phyloP scores from a whole-genome alignment of 1,139 yeast genomes.

The Yamadazyma membranifaciens region DNA sequence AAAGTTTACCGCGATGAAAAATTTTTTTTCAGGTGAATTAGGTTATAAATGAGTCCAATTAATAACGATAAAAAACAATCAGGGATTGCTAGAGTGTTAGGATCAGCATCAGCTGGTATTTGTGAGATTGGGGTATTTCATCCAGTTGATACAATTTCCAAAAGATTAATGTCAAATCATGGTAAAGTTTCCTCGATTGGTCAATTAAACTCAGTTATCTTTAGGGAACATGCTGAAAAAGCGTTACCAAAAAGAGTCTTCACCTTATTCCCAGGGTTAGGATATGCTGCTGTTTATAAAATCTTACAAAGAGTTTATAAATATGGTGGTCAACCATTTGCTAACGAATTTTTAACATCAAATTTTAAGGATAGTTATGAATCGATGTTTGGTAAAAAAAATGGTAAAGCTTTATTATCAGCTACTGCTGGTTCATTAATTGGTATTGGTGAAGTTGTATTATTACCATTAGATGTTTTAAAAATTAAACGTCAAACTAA shows the following conservation, averaged over 20 bases:
- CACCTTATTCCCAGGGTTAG: conserved; percentile 95
- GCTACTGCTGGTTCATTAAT: conserved; percentile 97
- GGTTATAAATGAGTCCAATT: conserved; percentile 47
- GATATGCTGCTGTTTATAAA: conserved; percentile 97
- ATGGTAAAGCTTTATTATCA: conserved; percentile 93
- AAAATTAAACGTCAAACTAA: conserved; percentile 98
- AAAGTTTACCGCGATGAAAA: conserved; percentile 21
- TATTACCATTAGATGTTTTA: conserved; percentile 92
- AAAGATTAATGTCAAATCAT: conserved; percentile 95
- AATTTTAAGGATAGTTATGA: conserved; percentile 75
- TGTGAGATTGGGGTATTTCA: conserved; percentile 96
- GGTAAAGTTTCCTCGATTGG: conserved; percentile 61
- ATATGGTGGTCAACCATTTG: conserved; percentile 99
- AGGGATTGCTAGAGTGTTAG: conserved; percentile 86
- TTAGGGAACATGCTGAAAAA: conserved; percentile 76
- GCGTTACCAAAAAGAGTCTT: conserved; percentile 69
- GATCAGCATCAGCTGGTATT: conserved; percentile 97
- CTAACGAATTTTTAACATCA: conserved; percentile 81
- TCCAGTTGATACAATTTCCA: conserved; percentile 97
- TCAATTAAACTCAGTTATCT: conserved; percentile 81
- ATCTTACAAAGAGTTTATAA: conserved; percentile 96
- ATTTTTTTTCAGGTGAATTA: conserved; percentile 2
- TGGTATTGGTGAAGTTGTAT: conserved; percentile 96
- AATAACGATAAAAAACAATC: conserved; percentile 78
- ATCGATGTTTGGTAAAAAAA: conserved; percentile 80